Conservation (phyloP, 352 stramenopile genomes). For the Pythium guiyangense region DNA sequence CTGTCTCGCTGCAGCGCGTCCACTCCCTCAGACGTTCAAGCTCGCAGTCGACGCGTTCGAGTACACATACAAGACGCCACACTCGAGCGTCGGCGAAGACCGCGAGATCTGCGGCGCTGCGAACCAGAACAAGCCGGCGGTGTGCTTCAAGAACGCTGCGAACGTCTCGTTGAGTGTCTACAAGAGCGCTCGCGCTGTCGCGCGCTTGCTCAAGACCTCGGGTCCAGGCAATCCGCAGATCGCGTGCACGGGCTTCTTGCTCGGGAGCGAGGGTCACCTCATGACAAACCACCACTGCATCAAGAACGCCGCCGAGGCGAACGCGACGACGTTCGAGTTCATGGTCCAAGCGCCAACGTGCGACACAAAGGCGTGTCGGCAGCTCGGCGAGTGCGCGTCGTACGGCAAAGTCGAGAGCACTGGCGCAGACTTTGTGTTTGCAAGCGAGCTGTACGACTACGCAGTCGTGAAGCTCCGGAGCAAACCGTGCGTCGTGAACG, state of each 20-base stretch:
- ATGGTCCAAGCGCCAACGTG: too few relatives aligned
- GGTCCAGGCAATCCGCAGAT: slow-evolving; percentile 10
- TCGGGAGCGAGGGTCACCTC: slow-evolving; percentile 38
- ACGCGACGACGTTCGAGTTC: too few relatives aligned
- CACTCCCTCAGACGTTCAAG: slow-evolving; percentile 14
- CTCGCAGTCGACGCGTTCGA: slow-evolving; percentile 31
- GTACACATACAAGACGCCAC: slow-evolving; percentile 15
- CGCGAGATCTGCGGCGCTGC: slow-evolving; percentile 24
- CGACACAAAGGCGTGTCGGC: too few relatives aligned
- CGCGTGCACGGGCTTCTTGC: slow-evolving; percentile 39
- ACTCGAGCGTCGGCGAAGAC: too few relatives aligned
- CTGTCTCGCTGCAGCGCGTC: neutral
- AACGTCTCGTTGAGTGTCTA: slow-evolving; percentile 17
- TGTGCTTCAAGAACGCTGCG: slow-evolving; percentile 27
- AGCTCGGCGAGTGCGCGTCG: too few relatives aligned
- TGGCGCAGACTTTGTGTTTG: too few relatives aligned
- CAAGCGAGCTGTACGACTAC: too few relatives aligned
- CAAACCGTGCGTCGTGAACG: too few relatives aligned
- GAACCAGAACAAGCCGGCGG: too few relatives aligned
- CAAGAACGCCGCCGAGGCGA: too few relatives aligned
- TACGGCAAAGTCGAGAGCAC: too few relatives aligned
- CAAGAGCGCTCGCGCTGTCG: slow-evolving; percentile 24
- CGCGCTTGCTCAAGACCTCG: slow-evolving; percentile 28
- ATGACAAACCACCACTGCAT: slow-evolving; percentile 54
- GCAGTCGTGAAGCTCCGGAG: too few relatives aligned